Conservation (phyloP, 1,284 basidiomycete genomes). For the Flammula alnicola region DNA sequence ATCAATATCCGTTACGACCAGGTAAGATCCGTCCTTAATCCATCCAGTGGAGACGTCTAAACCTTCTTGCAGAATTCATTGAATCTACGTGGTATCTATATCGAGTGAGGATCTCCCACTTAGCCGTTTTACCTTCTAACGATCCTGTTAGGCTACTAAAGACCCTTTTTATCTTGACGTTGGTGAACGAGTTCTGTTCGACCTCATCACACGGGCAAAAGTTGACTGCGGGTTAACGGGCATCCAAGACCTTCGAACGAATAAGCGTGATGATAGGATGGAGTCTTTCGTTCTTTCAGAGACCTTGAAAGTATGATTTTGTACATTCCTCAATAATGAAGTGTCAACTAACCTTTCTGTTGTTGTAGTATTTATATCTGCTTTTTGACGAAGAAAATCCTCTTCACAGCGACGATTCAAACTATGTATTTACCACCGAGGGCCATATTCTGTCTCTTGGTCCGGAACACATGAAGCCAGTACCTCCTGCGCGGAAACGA, state of each 20-base stretch:
- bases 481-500: constrained; percentile 61
- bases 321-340: constrained; percentile 7
- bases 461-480: constrained; percentile 52
- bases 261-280: constrained; percentile 88
- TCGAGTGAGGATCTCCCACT: constrained; percentile 53
- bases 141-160: constrained; percentile 75
- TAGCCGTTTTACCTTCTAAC: neutral
- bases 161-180: constrained; percentile 93
- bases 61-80: constrained; percentile 70
- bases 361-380: constrained; percentile 81
- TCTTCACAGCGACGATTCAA: constrained; percentile 75
- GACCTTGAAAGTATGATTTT: constrained; percentile 75
- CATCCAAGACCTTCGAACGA: constrained; percentile 80
- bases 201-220: constrained; percentile 75
- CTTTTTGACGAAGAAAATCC: constrained; percentile 88
- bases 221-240: constrained; percentile 87
- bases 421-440: constrained; percentile 91
- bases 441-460: constrained; percentile 86
- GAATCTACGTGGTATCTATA: constrained; percentile 96
- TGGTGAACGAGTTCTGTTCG: constrained; percentile 81
- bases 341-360: constrained; percentile 12
- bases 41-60: constrained; percentile 8
- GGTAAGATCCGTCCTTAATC: constrained; percentile 41
- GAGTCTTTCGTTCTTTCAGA: constrained; percentile 92
- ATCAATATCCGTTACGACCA: constrained; percentile 85